Conservation (phyloP, 805 yeast genomes). For the Candida stauntonica region DNA sequence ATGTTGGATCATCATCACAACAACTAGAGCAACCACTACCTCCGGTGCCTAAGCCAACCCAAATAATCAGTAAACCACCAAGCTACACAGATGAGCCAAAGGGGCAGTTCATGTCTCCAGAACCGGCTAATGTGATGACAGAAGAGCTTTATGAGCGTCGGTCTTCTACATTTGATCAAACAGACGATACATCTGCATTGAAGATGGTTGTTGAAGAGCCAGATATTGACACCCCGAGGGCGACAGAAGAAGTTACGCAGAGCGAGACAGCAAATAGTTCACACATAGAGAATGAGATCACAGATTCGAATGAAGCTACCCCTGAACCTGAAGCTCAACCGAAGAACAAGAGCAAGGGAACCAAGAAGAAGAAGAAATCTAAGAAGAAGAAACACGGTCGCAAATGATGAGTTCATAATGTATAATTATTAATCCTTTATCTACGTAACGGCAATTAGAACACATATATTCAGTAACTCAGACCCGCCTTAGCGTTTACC, state of each 20-base stretch:
- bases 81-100: slow-evolving; percentile 26
- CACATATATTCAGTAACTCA: no score
- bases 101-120: slow-evolving; percentile 7
- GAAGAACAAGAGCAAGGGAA: neutral
- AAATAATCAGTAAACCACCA: slow-evolving; percentile 22
- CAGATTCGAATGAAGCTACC: slow-evolving; percentile 3
- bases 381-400: slow-evolving; percentile 13
- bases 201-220: neutral
- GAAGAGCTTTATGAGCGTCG: slow-evolving; percentile 30
- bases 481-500: slow-evolving; percentile 21
- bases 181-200: slow-evolving; percentile 25
- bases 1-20: neutral
- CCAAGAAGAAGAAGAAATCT: slow-evolving; percentile 12
- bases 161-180: slow-evolving; percentile 31
- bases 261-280: neutral
- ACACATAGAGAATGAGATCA: neutral
- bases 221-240: neutral
- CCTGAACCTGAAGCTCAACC: slow-evolving; percentile 5
- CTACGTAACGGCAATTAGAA: no score
- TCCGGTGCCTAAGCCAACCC: slow-evolving; percentile 5
- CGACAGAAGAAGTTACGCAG: neutral
- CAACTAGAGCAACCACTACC: slow-evolving; percentile 3
- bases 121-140: neutral
- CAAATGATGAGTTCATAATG: slow-evolving; percentile 4
- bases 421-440: neutral